Base-by-base conservation (phyloP, 2,329 filamentous ascomycete genomes). In the Cladophialophora carrionii region DNA sequence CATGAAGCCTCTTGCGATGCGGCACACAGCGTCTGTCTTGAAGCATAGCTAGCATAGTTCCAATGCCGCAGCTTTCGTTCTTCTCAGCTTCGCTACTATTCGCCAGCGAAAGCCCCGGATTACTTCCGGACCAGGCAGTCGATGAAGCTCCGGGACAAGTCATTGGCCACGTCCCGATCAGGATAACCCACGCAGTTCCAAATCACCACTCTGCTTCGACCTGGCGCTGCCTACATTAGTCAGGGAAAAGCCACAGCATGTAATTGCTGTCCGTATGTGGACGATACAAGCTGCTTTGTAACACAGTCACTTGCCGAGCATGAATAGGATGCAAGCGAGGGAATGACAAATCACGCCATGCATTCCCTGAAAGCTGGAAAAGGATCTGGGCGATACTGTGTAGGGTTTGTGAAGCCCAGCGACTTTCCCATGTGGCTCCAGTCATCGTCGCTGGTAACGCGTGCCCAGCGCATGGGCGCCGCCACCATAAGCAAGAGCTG, bases 281-380 rank as follows among this genome's bases (percentile, higher is more conserved):
- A 57, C 29, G 55, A 46, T 10, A n/a, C 20, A 29, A 34, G 52
- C 20, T 55, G 29, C 22, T 55, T 34, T 26, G 52, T 55, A 41
- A 57, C 34, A 9, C 12, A 43, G 34, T 54, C n/a, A 17, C 29
- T 34, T 32, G 17, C 14, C 14, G 3, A 31, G 52, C 24, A 34
- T 10, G 22, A 10, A 34, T 10, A 7, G n/a, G 20, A 12, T 54
- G 24, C 24, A 9, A 17, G 52, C 29, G 14, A 32, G 9, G 22
- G 20, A 12, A 17, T 51, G 48, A 51, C 48, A 51, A 51, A 51
- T 51, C 48, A 51, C 17, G 48, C 48, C 22, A 20, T 29, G 48
- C 24, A 14, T 29, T 24, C 22, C 10, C 12, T 51, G 48, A 14
- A 14, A 4, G 48, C 48, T 4, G n/a, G 24, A 26, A 51, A 51